Base-by-base conservation (phyloP, 768 basidiomycete species). In the Rhodotorula paludigena region DNA sequence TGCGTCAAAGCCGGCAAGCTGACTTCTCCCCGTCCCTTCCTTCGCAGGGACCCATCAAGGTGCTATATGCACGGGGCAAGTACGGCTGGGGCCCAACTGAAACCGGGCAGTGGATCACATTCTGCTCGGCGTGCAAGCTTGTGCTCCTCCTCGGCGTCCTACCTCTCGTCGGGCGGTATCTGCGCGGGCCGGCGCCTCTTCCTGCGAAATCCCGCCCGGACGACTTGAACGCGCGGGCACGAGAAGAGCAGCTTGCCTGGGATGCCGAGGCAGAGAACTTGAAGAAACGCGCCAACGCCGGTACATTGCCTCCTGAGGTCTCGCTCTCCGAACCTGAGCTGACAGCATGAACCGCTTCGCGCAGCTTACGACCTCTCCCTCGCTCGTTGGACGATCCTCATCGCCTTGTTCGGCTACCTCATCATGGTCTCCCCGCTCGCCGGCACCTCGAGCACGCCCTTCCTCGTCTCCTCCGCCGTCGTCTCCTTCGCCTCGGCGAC, bases 401-500 rank as follows among this genome's bases (percentile, higher is more conserved):
- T 55, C 14, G 58, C 66, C 21, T 15, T 59, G 35, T 0, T 55
- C 51, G 67, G 67, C 61, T 68, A 68, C 53, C 36, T 68, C 44
- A 12, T 42, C 60, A 53, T 61, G 25, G 45, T 61, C 21, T 3
- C 56, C 30, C 61, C 65, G 12, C 25, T 47, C 39, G 6, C 61
- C 6, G n/a, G 53, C 20, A 57, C 54, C 2, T 33, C n/a, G 14
- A 28, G 42, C 38, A 12, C 23, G 0, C n/a, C 36, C n/a, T 68
- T 68, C 53, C 33, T 68, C 61, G 2, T 49, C 51, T 44, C 52
- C 0, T 32, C 52, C 21, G 60, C 51, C 35, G 2, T 60, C 32
- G 59, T 61, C 18, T 39, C 67, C 5, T 53, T 63, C 30, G 41
- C 49, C 8, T 49, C 67, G 2, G 36, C 53, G 14, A 11, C 52